Percentiles rank a stretch among this genome's conserved stretches.
These are phyloP conservation scores for Beauveria brongniartii DNA, from an alignment of 2,329 filamentous ascomycete species.

Conservation along the genomic window DNA sequence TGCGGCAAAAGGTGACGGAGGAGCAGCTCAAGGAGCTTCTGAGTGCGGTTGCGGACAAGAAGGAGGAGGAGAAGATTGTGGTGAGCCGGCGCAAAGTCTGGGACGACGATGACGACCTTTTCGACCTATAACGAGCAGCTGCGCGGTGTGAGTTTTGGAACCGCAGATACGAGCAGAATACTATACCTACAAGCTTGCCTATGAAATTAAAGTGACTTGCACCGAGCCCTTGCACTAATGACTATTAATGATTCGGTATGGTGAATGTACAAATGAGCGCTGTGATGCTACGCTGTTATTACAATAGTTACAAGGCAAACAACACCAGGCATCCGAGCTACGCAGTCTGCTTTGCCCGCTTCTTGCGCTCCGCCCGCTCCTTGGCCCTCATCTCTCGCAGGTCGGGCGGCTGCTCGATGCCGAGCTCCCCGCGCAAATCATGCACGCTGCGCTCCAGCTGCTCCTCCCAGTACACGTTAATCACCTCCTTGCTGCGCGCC, in stretches of 20 bases:
- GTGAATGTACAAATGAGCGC: not conserved
- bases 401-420: slow-evolving; percentile 84
- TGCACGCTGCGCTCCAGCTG: slow-evolving; percentile 76
- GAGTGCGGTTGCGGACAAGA: slow-evolving; percentile 71
- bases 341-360: slow-evolving; percentile 42
- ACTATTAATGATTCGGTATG: not conserved
- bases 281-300: not conserved
- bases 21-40: slow-evolving; percentile 88
- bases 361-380: slow-evolving; percentile 57
- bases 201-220: not conserved
- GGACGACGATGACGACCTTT: slow-evolving; percentile 73
- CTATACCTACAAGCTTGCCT: not conserved
- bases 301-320: not conserved
- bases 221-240: not conserved
- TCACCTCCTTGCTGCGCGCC: slow-evolving; percentile 64
- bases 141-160: no score
- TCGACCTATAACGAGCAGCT: slow-evolving; percentile 43
- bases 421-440: slow-evolving; percentile 63
- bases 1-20: slow-evolving; percentile 82
- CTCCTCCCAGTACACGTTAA: slow-evolving; percentile 98
- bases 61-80: slow-evolving; percentile 77
- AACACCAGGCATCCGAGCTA: not conserved
- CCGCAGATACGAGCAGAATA: not conserved
- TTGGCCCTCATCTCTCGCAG: slow-evolving; percentile 67
- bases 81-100: slow-evolving; percentile 75